phyloP scores from a whole-genome alignment of 805 yeast genomes.

The Saccharomycopsis capsularis region DNA sequence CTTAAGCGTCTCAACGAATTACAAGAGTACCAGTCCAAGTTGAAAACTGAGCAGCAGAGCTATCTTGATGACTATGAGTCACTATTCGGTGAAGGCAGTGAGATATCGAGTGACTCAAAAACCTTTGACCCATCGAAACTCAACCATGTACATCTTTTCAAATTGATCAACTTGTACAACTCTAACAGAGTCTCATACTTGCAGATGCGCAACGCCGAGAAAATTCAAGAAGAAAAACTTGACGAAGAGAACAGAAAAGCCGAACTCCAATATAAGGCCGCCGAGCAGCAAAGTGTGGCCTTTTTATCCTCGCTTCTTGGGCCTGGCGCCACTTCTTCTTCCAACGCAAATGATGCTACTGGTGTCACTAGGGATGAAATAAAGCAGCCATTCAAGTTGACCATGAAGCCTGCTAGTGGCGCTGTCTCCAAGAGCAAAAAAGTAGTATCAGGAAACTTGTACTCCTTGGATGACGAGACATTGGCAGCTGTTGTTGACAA shows the following conservation, averaged over 20 bases:
- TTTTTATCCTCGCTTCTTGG: conserved; percentile 21
- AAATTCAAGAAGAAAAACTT: conserved; percentile 36
- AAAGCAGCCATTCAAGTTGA: not conserved
- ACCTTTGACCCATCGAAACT: not conserved
- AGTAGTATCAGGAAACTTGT: not conserved
- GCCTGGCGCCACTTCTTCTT: not conserved
- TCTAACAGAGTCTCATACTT: conserved; percentile 28
- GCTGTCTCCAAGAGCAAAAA: not conserved
- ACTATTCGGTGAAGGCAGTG: not conserved
- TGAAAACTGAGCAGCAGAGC: conserved; percentile 26
- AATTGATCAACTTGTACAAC: conserved; percentile 4
- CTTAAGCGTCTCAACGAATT: conserved; percentile 25
- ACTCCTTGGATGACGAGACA: conserved; percentile 14
- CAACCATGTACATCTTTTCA: not conserved
- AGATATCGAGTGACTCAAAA: not conserved
- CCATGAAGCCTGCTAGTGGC: not conserved
- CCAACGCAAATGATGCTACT: not conserved
- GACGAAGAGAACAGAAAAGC: conserved; percentile 37
- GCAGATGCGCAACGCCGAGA: conserved; percentile 32
- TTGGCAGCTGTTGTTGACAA: conserved; percentile 22
- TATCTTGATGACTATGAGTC: conserved; percentile 8
- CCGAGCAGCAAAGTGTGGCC: conserved; percentile 19
- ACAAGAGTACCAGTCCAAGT: conserved; percentile 31
- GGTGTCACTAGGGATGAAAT: not conserved
- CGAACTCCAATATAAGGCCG: conserved; percentile 27